These are phyloP conservation scores for Fusarium subtropicale DNA, from an alignment of 2,329 filamentous ascomycete species.

Conservation along the genomic window DNA sequence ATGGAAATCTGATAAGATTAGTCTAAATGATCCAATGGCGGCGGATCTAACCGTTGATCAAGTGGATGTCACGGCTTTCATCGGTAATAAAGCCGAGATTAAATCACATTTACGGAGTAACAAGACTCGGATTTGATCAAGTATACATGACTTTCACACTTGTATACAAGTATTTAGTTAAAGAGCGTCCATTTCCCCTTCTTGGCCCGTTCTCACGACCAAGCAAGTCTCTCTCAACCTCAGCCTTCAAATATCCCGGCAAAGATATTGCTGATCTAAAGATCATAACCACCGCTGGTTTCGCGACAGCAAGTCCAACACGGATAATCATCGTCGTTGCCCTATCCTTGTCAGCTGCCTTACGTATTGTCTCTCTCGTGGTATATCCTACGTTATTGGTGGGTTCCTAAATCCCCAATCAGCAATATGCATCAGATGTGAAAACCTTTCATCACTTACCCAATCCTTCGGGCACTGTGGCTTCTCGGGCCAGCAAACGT, in stretches of 20 bases:
- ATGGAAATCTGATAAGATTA: conserved; percentile 44
- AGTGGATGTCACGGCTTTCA: conserved; percentile 12
- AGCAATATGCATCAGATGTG: not conserved
- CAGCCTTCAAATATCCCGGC: not conserved
- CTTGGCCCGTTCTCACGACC: no score
- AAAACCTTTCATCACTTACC: not conserved
- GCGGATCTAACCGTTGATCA: conserved; percentile 42
- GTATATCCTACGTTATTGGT: conserved; percentile 9
- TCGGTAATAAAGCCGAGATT: not conserved
- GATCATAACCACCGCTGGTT: not conserved
- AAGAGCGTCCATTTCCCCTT: not conserved
- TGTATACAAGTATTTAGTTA: no score
- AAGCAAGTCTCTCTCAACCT: not conserved
- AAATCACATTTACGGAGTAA: no score
- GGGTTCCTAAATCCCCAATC: not conserved
- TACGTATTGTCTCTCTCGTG: rapidly evolving
- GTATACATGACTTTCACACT: no score
- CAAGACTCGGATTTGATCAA: no score
- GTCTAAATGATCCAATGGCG: conserved; percentile 31
- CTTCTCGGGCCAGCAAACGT: conserved; percentile 1
- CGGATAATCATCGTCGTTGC: not conserved
- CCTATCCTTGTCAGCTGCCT: conserved; percentile 14
- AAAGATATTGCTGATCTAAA: not conserved
- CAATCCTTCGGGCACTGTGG: conserved; percentile 15
- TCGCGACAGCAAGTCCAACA: conserved; percentile 37